Conservation (phyloP, 148 eudicot species). For the Spergularia bocconei region DNA sequence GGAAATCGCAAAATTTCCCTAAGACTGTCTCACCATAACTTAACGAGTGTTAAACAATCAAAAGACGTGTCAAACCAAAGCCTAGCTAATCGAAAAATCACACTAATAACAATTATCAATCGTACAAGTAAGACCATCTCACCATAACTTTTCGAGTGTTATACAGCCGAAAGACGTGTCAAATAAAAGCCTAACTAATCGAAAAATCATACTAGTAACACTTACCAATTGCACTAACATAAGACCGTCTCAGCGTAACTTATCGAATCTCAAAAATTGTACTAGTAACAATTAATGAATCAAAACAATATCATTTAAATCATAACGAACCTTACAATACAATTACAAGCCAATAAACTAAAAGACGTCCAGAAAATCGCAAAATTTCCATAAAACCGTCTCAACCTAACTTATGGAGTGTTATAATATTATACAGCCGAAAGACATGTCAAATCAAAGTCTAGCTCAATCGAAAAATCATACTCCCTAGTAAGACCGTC, state of each 20-base stretch:
- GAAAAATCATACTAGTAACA: too few relatives aligned
- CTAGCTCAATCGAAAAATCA: too few relatives aligned
- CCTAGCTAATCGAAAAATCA: too few relatives aligned
- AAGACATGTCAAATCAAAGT: neutral
- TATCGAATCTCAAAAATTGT: too few relatives aligned
- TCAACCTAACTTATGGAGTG: neutral
- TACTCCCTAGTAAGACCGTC: too few relatives aligned
- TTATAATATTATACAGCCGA: neutral
- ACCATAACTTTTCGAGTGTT: too few relatives aligned
- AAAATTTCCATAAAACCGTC: neutral
- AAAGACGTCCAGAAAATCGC: neutral
- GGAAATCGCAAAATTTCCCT: neutral
- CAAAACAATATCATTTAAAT: neutral
- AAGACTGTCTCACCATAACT: neutral
- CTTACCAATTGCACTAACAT: too few relatives aligned
- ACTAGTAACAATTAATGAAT: too few relatives aligned
- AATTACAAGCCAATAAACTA: neutral
- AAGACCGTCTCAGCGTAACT: too few relatives aligned
- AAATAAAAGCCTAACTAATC: too few relatives aligned
- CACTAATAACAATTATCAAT: too few relatives aligned
- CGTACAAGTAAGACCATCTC: too few relatives aligned
- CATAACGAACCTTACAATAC: neutral
- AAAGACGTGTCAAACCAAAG: neutral
- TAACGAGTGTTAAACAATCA: neutral
- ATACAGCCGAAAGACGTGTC: neutral